Conservation (phyloP, 805 yeast species). For the Metschnikowia proteae region DNA sequence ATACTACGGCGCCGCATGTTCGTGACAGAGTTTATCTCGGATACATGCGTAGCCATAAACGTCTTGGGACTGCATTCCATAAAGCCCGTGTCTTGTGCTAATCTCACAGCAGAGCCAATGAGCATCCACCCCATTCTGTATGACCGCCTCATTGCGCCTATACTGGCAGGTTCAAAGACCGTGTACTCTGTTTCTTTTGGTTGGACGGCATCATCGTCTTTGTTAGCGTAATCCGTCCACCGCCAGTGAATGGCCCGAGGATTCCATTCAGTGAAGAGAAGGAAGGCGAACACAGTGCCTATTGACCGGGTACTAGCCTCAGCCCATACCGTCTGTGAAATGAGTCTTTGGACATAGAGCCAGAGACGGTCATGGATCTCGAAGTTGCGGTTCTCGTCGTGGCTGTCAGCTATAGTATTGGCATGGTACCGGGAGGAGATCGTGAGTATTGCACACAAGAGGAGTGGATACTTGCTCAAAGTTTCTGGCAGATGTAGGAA, state of each 20-base stretch:
- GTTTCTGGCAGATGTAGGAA: slow-evolving; percentile 64
- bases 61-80: slow-evolving; percentile 70
- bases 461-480: slow-evolving; percentile 73
- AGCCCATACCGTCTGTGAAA: slow-evolving; percentile 90
- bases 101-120: slow-evolving; percentile 78
- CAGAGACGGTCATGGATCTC: slow-evolving; percentile 77
- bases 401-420: slow-evolving; percentile 35
- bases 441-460: slow-evolving; percentile 76
- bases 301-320: slow-evolving; percentile 84
- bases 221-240: slow-evolving; percentile 79
- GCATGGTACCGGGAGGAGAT: slow-evolving; percentile 75
- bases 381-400: slow-evolving; percentile 42
- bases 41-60: slow-evolving; percentile 76
- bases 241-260: slow-evolving; percentile 91
- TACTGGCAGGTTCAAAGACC: slow-evolving; percentile 51
- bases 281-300: slow-evolving; percentile 81
- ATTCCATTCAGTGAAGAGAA: slow-evolving; percentile 91
- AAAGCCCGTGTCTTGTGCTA: slow-evolving; percentile 83
- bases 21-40: slow-evolving; percentile 81
- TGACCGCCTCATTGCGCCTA: slow-evolving; percentile 81
- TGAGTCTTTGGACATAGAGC: slow-evolving; percentile 76
- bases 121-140: slow-evolving; percentile 94
- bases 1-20: slow-evolving; percentile 75
- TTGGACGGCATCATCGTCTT: slow-evolving; percentile 39
- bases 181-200: slow-evolving; percentile 7